A percentile compares a stretch with the other conserved stretches of the same genome.
Conservation (phyloP, 345 rosid species). For the Salix dunnii region DNA sequence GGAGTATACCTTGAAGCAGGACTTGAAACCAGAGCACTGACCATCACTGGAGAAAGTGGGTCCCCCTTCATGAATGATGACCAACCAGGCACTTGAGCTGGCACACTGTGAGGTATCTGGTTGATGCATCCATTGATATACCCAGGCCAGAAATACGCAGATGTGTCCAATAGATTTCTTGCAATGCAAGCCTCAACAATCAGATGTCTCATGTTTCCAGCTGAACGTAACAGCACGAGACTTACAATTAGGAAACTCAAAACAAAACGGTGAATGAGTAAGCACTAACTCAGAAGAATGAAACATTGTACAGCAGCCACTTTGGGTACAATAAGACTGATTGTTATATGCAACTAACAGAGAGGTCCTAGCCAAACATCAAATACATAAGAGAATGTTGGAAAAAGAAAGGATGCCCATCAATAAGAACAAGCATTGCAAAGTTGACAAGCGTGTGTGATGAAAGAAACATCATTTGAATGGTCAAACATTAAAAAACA, state of each 20-base stretch:
- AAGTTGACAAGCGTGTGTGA: neutral
- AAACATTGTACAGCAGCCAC: neutral
- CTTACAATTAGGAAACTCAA: slow-evolving; percentile 11
- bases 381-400: neutral
- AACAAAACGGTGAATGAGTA: neutral
- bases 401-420: neutral
- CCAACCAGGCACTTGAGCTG: slow-evolving; percentile 67
- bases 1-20: slow-evolving; percentile 82
- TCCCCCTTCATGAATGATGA: slow-evolving; percentile 82
- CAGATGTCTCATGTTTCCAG: slow-evolving; percentile 92
- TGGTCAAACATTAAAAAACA: neutral
- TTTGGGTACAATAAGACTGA: neutral
- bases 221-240: slow-evolving; percentile 33
- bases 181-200: slow-evolving; percentile 96
- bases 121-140: slow-evolving; percentile 53
- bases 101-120: slow-evolving; percentile 54
- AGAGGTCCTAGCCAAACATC: neutral
- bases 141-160: slow-evolving; percentile 93
- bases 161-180: slow-evolving; percentile 81
- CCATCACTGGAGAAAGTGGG: slow-evolving; percentile 60
- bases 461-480: neutral
- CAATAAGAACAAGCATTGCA: neutral
- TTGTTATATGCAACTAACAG: neutral
- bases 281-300: neutral
- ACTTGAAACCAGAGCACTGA: slow-evolving; percentile 59